Evolutionary conservation across 495 filamentous ascomycete species (phyloP).

Genomic region (Collariella sp.): DNA sequence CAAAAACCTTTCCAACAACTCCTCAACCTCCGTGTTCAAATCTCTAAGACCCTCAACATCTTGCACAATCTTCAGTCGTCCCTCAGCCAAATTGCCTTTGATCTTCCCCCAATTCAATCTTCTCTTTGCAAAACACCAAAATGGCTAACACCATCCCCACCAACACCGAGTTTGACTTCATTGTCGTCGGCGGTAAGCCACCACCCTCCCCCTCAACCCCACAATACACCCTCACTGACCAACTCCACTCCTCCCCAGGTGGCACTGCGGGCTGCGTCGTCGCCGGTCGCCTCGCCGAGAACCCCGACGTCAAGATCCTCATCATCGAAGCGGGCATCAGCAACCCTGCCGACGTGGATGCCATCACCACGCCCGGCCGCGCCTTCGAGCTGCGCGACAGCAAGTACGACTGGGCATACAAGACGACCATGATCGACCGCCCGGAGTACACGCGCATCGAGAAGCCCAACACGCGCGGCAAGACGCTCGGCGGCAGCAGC

Average conservation of each 20-base stretch:
- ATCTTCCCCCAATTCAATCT: background rate
- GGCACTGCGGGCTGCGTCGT: constrained; percentile 52
- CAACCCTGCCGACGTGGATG: constrained; percentile 49
- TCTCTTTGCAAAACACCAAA: background rate
- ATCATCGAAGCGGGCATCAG: constrained; percentile 51
- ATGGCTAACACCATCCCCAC: constrained; percentile 10
- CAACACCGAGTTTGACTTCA: constrained; percentile 36
- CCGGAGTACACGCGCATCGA: constrained; percentile 54
- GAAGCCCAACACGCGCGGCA: constrained; percentile 55
- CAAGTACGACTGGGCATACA: constrained; percentile 56
- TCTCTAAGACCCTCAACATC: no score
- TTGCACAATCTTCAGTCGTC: background rate
- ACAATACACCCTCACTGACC: no score
- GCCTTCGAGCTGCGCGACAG: constrained; percentile 48
- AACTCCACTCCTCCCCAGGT: no score
- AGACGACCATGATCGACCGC: constrained; percentile 54
- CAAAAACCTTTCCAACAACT: no score
- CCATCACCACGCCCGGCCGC: constrained; percentile 46
- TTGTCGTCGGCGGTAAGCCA: constrained; percentile 37
- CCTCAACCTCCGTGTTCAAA: no score
- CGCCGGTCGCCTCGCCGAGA: constrained; percentile 51
- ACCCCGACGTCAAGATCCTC: constrained; percentile 45
- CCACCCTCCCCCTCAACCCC: no score
- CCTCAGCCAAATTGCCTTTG: background rate
- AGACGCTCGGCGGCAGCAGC: constrained; percentile 50